These are phyloP conservation scores for Ogataea populi-albae DNA, from an alignment of 805 yeast species.

Conservation along the genomic window DNA sequence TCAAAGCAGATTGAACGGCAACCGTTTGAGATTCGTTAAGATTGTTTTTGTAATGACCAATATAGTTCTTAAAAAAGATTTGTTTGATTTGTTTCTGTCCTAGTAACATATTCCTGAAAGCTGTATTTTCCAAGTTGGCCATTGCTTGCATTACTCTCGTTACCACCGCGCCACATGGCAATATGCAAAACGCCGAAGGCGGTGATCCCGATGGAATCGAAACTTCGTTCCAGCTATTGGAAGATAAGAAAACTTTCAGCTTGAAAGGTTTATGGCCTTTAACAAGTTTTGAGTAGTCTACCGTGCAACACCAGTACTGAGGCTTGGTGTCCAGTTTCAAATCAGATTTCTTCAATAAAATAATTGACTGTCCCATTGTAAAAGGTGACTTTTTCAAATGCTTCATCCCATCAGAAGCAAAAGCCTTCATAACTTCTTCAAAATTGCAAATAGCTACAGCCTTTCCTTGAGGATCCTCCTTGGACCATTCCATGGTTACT, in stretches of 20 bases:
- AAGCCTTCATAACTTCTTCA: constrained; percentile 45
- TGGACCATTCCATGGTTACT: constrained; percentile 44
- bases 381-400: constrained; percentile 60
- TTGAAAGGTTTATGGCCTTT: constrained; percentile 9
- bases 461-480: constrained; percentile 31
- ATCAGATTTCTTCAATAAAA: constrained; percentile 45
- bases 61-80: constrained; percentile 53
- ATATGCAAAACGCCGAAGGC: constrained; percentile 36
- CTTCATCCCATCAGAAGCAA: constrained; percentile 50
- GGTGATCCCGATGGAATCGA: constrained; percentile 24
- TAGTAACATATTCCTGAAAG: constrained; percentile 37
- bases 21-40: constrained; percentile 69
- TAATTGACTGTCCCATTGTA: constrained; percentile 53
- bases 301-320: constrained; percentile 59
- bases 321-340: constrained; percentile 32
- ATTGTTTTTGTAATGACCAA: constrained; percentile 47
- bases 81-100: constrained; percentile 30
- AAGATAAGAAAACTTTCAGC: constrained; percentile 44
- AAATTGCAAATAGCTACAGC: constrained; percentile 42
- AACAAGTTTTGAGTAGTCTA: constrained; percentile 33
- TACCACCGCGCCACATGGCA: constrained; percentile 64
- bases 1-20: constrained; percentile 71
- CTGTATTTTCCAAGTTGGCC: constrained; percentile 54
- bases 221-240: constrained; percentile 55
- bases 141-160: constrained; percentile 64